These are phyloP conservation scores for Aspergillus glaucus DNA, from an alignment of 2,329 filamentous ascomycete genomes.

Conservation along the genomic window DNA sequence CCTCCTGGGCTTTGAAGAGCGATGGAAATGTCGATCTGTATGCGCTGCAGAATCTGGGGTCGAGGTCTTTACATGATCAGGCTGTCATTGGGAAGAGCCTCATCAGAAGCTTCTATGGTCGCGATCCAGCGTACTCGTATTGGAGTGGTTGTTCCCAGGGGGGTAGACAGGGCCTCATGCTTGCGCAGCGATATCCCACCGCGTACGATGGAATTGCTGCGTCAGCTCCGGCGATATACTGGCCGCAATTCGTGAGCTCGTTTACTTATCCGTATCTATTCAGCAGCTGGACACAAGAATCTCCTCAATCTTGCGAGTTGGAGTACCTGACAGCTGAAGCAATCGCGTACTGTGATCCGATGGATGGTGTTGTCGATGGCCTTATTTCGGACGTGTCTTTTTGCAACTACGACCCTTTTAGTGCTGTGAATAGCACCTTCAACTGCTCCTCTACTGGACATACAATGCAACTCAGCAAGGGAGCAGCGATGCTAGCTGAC, in stretches of 20 bases:
- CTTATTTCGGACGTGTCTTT: conserved; percentile 1
- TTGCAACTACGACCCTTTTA: conserved; percentile 2
- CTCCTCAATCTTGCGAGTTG: not conserved
- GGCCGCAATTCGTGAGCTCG: conserved; percentile 1
- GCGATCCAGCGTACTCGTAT: conserved; percentile 31
- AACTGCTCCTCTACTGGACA: conserved; percentile 1
- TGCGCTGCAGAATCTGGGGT: conserved; percentile 3
- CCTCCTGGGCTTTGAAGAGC: conserved; percentile 6
- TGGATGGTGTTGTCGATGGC: conserved; percentile 3
- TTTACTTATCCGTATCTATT: not conserved
- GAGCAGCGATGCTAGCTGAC: conserved; percentile 4
- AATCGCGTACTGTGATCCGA: not conserved
- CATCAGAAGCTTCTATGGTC: conserved; percentile 21
- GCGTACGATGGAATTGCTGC: conserved; percentile 40
- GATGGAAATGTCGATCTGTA: conserved; percentile 1
- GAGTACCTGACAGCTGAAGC: not conserved
- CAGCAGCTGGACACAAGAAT: not conserved
- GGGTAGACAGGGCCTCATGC: conserved; percentile 40
- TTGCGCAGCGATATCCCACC: conserved; percentile 36
- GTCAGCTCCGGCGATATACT: not conserved
- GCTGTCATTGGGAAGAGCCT: not conserved
- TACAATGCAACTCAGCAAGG: conserved; percentile 1
- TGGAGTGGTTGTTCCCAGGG: conserved; percentile 44
- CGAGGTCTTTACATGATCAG: not conserved
- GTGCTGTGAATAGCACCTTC: not conserved